Evolutionary conservation across 305 asterid genomes (phyloP), one percentile per base, ranked within the genome.

Genomic region (Fraxinus dipetala): DNA sequence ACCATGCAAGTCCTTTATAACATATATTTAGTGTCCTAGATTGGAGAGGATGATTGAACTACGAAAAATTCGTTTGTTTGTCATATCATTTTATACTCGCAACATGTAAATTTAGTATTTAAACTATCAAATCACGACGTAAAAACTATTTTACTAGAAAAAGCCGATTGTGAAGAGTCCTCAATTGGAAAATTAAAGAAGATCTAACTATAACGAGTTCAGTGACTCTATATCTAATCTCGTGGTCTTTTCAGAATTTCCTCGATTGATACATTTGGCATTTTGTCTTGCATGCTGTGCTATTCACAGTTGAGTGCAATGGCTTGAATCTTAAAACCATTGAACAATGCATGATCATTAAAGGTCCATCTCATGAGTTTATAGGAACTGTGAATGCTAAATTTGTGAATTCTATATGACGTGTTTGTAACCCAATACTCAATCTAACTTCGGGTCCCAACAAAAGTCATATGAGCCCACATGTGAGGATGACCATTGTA

Each of bases 401-500:
- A 54, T 54, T n/a, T 54, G 63, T 54, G 2, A 54, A 54, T 48
- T 48, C 59, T 14, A 48, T 14, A 51, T 16, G 2, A 54, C 9
- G 16, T 51, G 13, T 20, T 59, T 65, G n/a, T 26, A 65, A 65
- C 5, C 54, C 5, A 3, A 45, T 13, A 14, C n/a, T 11, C 54
- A 13, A 13, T 45, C 54, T 45, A 59, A 22, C 20, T 28, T 70
- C n/a, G 72, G 59, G 34, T 28, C 36, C n/a, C 59, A 14, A 81
- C 67, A 78, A 54, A 79, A 78, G 38, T 74, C 72, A 78, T 5
- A 63, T 78, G 78, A 69, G 82, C 75, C 77, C 80, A 67, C 78
- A 80, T 63, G 83, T 73, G 6, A 40, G 26, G 74, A 32, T 7
- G 9, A 31, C 80, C 76, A 72, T 80, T 30, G 84, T 56, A 70